Conservation (phyloP, 2,329 filamentous ascomycete genomes). For the Dothideomycetes sp. region DNA sequence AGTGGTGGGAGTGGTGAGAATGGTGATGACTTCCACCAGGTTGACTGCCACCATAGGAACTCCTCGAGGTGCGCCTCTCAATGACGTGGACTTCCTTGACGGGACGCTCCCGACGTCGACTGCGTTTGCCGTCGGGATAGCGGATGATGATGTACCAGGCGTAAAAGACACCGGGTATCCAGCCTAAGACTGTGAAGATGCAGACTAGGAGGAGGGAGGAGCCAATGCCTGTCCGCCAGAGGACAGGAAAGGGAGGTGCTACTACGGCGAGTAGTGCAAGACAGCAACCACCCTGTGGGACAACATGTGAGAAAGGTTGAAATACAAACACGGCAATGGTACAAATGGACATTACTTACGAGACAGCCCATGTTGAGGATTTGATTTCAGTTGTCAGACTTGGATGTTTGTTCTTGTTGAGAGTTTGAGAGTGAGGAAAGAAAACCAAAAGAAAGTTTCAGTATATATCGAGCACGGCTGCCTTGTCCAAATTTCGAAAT, state of each 20-base stretch:
- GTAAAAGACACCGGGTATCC: conserved; percentile 7
- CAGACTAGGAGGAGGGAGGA: conserved; percentile 83
- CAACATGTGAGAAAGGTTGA: too few relatives aligned
- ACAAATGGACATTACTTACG: too few relatives aligned
- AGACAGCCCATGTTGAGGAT: too few relatives aligned
- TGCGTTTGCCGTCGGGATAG: conserved; percentile 3
- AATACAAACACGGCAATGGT: too few relatives aligned
- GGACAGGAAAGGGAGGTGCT: conserved; percentile 78
- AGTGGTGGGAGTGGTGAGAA: background rate
- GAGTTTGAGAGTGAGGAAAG: too few relatives aligned
- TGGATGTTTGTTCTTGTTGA: too few relatives aligned
- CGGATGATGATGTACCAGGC: conserved; percentile 10
- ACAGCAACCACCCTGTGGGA: conserved; percentile 7
- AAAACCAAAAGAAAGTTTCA: too few relatives aligned
- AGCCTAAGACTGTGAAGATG: conserved; percentile 54
- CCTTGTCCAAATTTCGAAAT: too few relatives aligned
- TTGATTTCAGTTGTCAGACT: too few relatives aligned
- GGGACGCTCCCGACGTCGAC: background rate
- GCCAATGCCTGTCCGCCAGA: conserved; percentile 79
- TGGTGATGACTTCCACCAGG: background rate
- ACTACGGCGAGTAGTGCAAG: conserved; percentile 61
- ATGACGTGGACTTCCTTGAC: background rate
- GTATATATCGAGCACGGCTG: too few relatives aligned
- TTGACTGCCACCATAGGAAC: background rate
- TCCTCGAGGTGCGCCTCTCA: background rate